Evolutionary conservation across 2,329 filamentous ascomycete species (phyloP), one percentile per base, ranked within the genome.

Genomic region (Aspergillus versicolor): DNA sequence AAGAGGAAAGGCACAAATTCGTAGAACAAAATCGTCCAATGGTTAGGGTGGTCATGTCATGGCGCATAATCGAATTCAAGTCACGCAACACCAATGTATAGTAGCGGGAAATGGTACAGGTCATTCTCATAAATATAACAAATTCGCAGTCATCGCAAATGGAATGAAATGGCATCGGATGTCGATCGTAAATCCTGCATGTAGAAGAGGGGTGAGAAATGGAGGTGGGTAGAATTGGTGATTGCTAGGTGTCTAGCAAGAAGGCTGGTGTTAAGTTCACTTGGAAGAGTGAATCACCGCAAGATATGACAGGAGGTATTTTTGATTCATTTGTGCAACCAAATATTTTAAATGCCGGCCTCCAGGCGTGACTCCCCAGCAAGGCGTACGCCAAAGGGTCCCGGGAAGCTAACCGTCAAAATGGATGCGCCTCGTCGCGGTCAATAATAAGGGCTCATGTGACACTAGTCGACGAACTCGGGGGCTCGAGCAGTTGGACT

Each of bases 41-140:
- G 47, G 37, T 22, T 38, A 22, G 17, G 8, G 24, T 37, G 30
- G 45, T 47, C 45, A 37, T 47, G 17, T 59, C 57, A 42, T 54
- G 41, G 47, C 45, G 30, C 48, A 30, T 54, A 34, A 51, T 30
- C 50, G 52, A 52, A 32, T 34, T 52, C 42, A 56, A 52, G 49
- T 51, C 49, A 34, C 13, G 46, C 49, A 53, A 57, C 41, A 51
- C 53, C 44, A 41, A 44, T 56, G 50, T 54, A 54, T 49, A 51
- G 41, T 32, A 54, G 22, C 41, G 3, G 38, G 37, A 30, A 57
- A 52, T 52, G 34, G 46, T 59, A 53, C 46, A 57, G 45, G 15
- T 37, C 49, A 41, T 51, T 44, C 41, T 54, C 50, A 42, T 43
- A 43, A 49, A 49, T 46, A 46, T 51, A 52, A 48, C 44, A 56